Conservation (phyloP, 352 stramenopile species). For the Pythium oligandrum region DNA sequence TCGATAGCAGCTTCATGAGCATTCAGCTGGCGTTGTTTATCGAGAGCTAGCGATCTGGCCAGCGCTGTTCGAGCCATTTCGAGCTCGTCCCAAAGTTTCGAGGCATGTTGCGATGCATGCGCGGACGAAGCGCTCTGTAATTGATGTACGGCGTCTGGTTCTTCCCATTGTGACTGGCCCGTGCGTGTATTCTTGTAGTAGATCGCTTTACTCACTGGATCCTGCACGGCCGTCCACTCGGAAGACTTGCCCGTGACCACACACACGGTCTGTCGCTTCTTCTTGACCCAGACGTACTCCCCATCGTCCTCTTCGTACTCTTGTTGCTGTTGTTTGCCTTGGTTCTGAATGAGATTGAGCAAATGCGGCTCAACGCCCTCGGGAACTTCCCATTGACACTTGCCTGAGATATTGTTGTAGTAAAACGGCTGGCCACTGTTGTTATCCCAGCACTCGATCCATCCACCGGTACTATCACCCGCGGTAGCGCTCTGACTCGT, state of each 20-base stretch:
- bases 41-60: conserved; percentile 29
- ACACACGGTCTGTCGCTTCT: conserved; percentile 64
- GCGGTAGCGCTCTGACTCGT: neutral
- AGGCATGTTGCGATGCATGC: conserved; percentile 46
- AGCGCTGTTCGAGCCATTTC: conserved; percentile 36
- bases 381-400: conserved; percentile 60
- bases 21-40: conserved; percentile 37
- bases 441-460: conserved; percentile 65
- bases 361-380: conserved; percentile 27
- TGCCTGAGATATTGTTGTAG: conserved; percentile 71
- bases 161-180: conserved; percentile 64
- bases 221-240: conserved; percentile 61
- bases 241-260: conserved; percentile 53
- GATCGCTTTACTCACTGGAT: conserved; percentile 45
- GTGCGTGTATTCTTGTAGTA: conserved; percentile 75
- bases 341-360: conserved; percentile 14
- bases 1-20: conserved; percentile 28
- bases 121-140: conserved; percentile 41
- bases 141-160: conserved; percentile 53
- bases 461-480: conserved; percentile 14
- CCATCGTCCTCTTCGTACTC: conserved; percentile 35
- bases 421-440: conserved; percentile 51
- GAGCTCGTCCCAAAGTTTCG: conserved; percentile 52
- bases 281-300: conserved; percentile 74
- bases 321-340: conserved; percentile 24